Evolutionary conservation across 306 rosid species (phyloP), one percentile per base, ranked within the genome.

Genomic region (Gleditsia sinensis): DNA sequence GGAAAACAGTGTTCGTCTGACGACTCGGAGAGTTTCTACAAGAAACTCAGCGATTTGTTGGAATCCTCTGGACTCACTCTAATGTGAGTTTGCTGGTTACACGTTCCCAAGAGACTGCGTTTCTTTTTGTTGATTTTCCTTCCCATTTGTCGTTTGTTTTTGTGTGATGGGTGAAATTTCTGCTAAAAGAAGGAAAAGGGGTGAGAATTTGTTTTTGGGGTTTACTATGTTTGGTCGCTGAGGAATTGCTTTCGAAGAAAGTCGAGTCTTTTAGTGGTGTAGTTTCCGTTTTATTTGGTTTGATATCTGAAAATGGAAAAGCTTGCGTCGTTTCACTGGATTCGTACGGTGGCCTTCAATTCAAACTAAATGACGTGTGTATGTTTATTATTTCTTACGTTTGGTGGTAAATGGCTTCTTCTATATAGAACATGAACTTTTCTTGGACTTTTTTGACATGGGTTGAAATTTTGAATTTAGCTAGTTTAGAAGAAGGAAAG

Each of bases 21-120:
- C 39, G 73, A 67, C 53, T 68, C 79, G 0, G 77, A 82, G 0
- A 43, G 2, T 27, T 82, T 82, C 79, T 82, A 82, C 53, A 0
- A 3, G 0, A 82, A 82, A 77, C 86, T 82, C 77, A 64, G 12
- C 20, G 30, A 67, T 3, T 69, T 82, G 53, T 53, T 79, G 73
- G 79, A 82, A 0, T 43, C 77, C 46, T 43, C 67, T 78, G 86
- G 86, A 17, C 68, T 82, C 3, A 73, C 3, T 59, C 82, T 82
- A 46, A 53, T 77, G 85, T 82, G n/a, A 72, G 79, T 59, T 68
- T 54, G 13, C 45, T 37, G 2, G 1, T 49, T 6, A 7, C 14
- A 9, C 6, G 7, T 4, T 2, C 45, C 25, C 12, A 30, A 25
- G 1, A 5, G 0, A 0, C 27, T 3, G 5, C 40, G 33, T 9